Conservation (phyloP, 2,329 filamentous ascomycete species). For the Paecilomyces niveus region DNA sequence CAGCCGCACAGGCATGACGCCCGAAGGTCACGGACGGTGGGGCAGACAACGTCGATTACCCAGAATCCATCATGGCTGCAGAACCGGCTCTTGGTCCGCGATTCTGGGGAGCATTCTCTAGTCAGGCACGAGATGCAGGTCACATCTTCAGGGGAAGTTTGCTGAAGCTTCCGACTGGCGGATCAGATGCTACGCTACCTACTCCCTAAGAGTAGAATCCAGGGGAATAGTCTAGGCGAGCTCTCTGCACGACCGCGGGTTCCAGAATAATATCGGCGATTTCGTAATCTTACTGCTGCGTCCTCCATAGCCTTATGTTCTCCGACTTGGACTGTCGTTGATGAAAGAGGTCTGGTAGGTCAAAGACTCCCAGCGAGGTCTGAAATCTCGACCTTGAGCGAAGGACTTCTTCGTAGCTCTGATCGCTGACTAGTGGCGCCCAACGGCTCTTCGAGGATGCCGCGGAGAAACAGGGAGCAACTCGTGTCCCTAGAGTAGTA, state of each 20-base stretch:
- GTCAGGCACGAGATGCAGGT: background rate
- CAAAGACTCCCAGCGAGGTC: background rate
- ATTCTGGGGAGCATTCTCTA: background rate
- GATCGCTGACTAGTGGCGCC: background rate
- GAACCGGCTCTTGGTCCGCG: background rate
- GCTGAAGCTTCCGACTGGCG: background rate
- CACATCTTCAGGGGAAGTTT: background rate
- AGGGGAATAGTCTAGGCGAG: background rate
- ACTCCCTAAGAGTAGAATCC: background rate
- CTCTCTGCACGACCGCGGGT: background rate
- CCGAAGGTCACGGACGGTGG: background rate
- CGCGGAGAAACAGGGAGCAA: background rate
- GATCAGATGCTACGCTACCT: background rate
- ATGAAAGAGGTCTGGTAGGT: background rate
- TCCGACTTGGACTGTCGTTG: background rate
- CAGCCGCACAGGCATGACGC: background rate
- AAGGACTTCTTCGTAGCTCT: background rate
- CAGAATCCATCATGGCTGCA: background rate
- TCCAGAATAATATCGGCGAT: background rate
- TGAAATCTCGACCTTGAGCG: background rate
- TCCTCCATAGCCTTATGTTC: background rate
- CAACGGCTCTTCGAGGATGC: background rate
- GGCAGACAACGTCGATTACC: background rate
- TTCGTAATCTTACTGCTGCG: background rate
- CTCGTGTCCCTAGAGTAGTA: background rate